These are phyloP conservation scores for Wallacemonas collosoma DNA, from an alignment of 208 protist genomes.

Conservation along the genomic window DNA sequence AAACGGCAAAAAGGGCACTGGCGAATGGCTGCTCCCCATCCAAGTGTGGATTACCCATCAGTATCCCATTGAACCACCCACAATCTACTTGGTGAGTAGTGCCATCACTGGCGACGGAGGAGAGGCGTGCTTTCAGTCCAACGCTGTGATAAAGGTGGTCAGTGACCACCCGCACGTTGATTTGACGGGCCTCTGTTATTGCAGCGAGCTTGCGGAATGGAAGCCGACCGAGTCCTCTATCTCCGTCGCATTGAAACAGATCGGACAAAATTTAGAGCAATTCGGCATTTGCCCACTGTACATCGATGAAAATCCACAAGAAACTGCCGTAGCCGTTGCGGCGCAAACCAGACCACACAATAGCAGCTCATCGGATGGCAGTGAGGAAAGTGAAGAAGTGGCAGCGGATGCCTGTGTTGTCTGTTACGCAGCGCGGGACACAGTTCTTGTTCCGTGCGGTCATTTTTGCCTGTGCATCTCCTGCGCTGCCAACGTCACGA, in stretches of 20 bases:
- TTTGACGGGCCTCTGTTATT: slow-evolving; percentile 54
- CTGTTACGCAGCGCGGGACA: slow-evolving; percentile 43
- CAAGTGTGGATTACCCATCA: slow-evolving; percentile 64
- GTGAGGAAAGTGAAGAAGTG: slow-evolving; percentile 15
- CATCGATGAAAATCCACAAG: slow-evolving; percentile 28
- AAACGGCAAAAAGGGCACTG: background rate
- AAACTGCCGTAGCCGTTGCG: background rate
- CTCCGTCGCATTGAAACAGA: slow-evolving; percentile 26
- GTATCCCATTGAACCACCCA: slow-evolving; percentile 61
- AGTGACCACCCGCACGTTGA: slow-evolving; percentile 62
- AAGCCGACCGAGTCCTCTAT: slow-evolving; percentile 42
- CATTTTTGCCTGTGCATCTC: slow-evolving; percentile 55
- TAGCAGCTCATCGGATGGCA: background rate
- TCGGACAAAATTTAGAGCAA: slow-evolving; percentile 32
- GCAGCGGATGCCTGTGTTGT: slow-evolving; percentile 41
- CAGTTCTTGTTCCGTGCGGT: slow-evolving; percentile 58
- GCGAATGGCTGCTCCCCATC: slow-evolving; percentile 41
- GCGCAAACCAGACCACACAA: background rate
- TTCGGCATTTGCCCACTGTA: slow-evolving; percentile 47
- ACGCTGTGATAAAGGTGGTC: slow-evolving; percentile 34
- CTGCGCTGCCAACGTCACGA: slow-evolving; percentile 47
- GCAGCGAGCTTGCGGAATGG: slow-evolving; percentile 49
- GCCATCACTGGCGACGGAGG: background rate
- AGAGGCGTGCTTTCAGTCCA: slow-evolving; percentile 12
- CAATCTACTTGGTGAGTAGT: slow-evolving; percentile 39